Conservation (phyloP, 2,329 filamentous ascomycete species). For the Fusarium tupiense region DNA sequence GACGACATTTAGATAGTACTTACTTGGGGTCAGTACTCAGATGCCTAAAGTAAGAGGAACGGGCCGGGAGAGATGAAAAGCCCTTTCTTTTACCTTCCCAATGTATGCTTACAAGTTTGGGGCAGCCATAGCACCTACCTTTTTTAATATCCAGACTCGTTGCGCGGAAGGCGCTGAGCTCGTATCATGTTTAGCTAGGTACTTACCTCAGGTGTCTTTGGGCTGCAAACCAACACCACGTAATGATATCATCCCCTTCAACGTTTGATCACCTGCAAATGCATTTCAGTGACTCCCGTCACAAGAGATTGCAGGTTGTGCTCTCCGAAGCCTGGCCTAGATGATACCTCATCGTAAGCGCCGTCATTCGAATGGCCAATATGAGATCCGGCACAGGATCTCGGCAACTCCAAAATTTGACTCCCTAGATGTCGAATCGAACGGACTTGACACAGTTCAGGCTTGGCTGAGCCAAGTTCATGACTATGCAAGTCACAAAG, state of each 20-base stretch:
- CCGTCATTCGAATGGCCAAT: not conserved
- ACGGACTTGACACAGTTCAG: constrained; percentile 1
- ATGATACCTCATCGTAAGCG: constrained; percentile 8
- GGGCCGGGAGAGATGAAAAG: not conserved
- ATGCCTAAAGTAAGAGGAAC: not conserved
- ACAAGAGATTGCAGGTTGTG: not conserved
- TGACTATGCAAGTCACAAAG: not conserved
- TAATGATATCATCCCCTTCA: not conserved
- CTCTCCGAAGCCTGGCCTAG: not conserved
- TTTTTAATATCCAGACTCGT: not conserved
- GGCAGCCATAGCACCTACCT: not conserved
- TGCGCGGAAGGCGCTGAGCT: not conserved
- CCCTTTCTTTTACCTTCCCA: not conserved
- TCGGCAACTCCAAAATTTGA: not conserved
- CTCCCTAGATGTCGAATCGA: not conserved
- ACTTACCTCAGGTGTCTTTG: not conserved
- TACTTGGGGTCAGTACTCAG: not conserved
- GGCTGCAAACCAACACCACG: no score
- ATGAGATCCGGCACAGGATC: not conserved
- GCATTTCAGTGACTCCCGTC: not conserved
- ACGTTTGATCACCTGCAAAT: not conserved
- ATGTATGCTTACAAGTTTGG: not conserved
- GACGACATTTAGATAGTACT: not conserved
- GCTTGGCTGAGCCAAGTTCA: constrained; percentile 18
- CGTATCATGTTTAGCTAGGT: no score